Evolutionary conservation across 202 grass and related monocot genomes (phyloP), one percentile per base, ranked within the genome.

Genomic region (Dendrocalamus latiflorus): DNA sequence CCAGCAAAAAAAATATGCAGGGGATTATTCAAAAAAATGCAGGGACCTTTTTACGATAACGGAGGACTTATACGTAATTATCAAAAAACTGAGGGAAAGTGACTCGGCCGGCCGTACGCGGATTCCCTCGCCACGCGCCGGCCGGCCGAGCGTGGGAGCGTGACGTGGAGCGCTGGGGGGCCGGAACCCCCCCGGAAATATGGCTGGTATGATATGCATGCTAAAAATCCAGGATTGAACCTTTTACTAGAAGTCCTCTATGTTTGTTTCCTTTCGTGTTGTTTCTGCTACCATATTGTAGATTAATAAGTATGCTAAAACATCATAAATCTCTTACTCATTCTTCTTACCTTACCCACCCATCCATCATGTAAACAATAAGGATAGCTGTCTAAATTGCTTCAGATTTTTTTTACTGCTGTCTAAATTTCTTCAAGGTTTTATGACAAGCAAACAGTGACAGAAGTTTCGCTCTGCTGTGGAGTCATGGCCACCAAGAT

Each of bases 401-500:
- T 44, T 74, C 16, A 8, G 22, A 9, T 30, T 70, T 51, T 44
- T 59, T 24, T 16, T 30, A 24, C 59, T 75, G 43, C 5, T 58
- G 7, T 36, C 13, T 25, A 21, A 59, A 48, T 62, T 85, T 44
- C 53, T 42, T 20, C 30, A 11, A 62, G 53, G 41, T 61, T 78
- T 36, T 6, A 70, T 71, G 55, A 62, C 44, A 41, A 39, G 28
- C 17, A 71, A 78, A 37, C 55, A 53, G 65, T 51, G 43, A 63
- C 54, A 30, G 51, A 72, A 38, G 30, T n/a, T 78, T 2, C 14
- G 30, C 33, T 22, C 30, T 51, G 42, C 7, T 53, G 74, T 70
- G 33, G 74, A 79, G 75, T 44, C 36, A 86, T 80, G 84, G 68
- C 84, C 6, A 25, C 82, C 30, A 85, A 89, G 82, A 86, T 89